Evolutionary conservation across 75 land plant species (phyloP).

Genomic region (Larix kaempferi): DNA sequence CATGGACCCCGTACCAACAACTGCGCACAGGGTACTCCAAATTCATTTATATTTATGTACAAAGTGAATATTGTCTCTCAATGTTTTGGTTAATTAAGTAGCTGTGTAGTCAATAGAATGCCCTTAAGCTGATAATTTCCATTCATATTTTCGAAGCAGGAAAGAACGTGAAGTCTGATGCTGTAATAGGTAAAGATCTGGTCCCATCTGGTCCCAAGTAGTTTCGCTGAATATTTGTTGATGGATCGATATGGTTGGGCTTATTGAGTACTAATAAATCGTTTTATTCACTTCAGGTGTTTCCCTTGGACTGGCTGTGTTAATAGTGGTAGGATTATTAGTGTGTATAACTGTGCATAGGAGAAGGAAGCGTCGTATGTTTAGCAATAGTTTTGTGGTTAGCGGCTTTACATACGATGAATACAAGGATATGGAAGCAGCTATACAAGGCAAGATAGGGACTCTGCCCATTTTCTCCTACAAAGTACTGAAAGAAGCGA

Average conservation of each 20-base stretch:
- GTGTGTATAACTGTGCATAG: not conserved
- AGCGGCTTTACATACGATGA: not conserved
- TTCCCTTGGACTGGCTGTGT: not conserved
- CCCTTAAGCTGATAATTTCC: not conserved
- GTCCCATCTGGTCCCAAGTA: too few relatives aligned
- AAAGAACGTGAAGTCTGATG: not conserved
- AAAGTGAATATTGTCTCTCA: not conserved
- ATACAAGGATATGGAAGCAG: not conserved
- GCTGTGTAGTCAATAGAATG: not conserved
- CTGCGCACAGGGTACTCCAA: not conserved
- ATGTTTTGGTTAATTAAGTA: not conserved
- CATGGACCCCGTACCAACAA: too few relatives aligned
- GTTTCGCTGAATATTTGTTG: too few relatives aligned
- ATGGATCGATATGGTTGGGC: too few relatives aligned
- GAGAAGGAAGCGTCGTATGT: not conserved
- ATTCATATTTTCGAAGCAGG: not conserved
- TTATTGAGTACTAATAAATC: not conserved
- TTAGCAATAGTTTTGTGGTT: not conserved
- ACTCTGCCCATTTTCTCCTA: constrained; percentile 3
- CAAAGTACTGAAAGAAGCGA: constrained; percentile 13
- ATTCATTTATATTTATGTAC: not conserved
- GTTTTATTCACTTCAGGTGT: not conserved
- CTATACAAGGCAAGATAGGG: not conserved
- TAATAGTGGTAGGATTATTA: not conserved
- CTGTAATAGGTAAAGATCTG: too few relatives aligned